phyloP scores from a whole-genome alignment of 2,329 filamentous ascomycete species.

The Purpureocillium lavendulum region DNA sequence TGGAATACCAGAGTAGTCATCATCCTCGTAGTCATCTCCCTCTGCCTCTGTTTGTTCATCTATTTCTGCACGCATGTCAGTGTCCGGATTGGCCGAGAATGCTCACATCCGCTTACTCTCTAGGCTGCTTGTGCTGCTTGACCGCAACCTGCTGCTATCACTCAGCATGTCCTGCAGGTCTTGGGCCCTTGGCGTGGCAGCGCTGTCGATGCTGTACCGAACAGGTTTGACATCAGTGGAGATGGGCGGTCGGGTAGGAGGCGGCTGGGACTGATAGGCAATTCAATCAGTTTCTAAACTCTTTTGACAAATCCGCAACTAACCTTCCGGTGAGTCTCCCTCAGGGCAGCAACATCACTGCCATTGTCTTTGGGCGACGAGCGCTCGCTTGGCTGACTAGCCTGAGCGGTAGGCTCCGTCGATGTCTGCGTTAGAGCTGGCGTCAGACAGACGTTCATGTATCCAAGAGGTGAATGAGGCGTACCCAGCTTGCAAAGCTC shows the following conservation, averaged over 20 bases:
- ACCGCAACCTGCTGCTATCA: conserved; percentile 47
- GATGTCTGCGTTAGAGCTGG: conserved; percentile 27
- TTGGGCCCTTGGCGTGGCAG: conserved; percentile 74
- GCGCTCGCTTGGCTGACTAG: conserved; percentile 24
- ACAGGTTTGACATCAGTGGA: conserved; percentile 64
- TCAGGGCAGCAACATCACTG: conserved; percentile 18
- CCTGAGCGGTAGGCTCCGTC: conserved; percentile 26
- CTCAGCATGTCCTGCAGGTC: conserved; percentile 65
- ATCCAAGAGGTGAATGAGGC: conserved; percentile 14
- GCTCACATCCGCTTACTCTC: too few species aligned
- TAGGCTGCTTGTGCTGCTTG: conserved; percentile 50
- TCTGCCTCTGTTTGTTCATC: conserved; percentile 45
- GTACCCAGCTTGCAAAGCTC: conserved; percentile 73
- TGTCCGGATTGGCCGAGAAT: neutral
- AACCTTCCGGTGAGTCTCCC: conserved; percentile 16
- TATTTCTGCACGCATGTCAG: conserved; percentile 35
- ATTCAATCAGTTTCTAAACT: too few species aligned
- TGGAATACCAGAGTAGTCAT: conserved; percentile 32
- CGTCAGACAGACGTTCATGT: neutral
- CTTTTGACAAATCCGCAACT: conserved; percentile 4
- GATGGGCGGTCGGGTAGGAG: conserved; percentile 49
- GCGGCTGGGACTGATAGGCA: neutral
- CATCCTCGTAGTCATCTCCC: conserved; percentile 45
- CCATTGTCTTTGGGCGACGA: conserved; percentile 29
- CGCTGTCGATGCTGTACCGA: conserved; percentile 57